Evolutionary conservation across 1,284 basidiomycete species (phyloP).

Genomic region (Apiotrichum akiyoshidainum): DNA sequence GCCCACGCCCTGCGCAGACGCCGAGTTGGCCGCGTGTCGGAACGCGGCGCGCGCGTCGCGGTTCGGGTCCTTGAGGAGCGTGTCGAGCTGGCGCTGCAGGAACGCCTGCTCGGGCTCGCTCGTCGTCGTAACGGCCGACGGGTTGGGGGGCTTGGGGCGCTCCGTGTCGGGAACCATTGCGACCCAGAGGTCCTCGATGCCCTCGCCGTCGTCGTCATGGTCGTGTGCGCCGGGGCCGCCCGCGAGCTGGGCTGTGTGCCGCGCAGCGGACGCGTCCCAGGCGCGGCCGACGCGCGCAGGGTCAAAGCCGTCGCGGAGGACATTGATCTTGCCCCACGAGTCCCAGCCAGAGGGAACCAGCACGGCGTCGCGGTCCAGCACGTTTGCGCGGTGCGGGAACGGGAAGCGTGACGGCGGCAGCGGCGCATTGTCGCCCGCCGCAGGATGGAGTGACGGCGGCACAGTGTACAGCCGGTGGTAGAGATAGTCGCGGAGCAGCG

Average conservation of each 20-base stretch:
- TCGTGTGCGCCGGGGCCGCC: conserved; percentile 53
- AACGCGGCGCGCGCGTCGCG: conserved; percentile 83
- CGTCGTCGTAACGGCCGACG: conserved; percentile 24
- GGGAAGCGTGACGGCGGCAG: conserved; percentile 68
- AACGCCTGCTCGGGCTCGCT: conserved; percentile 74
- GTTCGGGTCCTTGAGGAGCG: conserved; percentile 79
- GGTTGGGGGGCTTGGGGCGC: conserved; percentile 12
- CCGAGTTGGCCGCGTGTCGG: conserved; percentile 63
- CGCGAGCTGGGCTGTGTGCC: neutral
- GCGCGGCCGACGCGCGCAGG: conserved; percentile 73
- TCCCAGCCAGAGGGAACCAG: conserved; percentile 96
- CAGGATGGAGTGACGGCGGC: conserved; percentile 28
- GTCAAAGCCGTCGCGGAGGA: conserved; percentile 88
- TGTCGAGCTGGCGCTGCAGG: conserved; percentile 80
- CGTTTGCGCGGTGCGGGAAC: conserved; percentile 81
- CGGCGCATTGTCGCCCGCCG: conserved; percentile 21
- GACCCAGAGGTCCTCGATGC: conserved; percentile 47
- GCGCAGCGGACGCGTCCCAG: conserved; percentile 62
- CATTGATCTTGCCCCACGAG: conserved; percentile 91
- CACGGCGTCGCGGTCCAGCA: conserved; percentile 85
- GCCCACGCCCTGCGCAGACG: conserved; percentile 9
- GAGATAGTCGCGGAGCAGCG: conserved; percentile 77
- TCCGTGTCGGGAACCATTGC: conserved; percentile 49
- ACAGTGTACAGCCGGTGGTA: conserved; percentile 76
- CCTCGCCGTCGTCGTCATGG: conserved; percentile 32